phyloP scores from a whole-genome alignment of 2,329 filamentous ascomycete species.

The Myriangium duriaei region DNA sequence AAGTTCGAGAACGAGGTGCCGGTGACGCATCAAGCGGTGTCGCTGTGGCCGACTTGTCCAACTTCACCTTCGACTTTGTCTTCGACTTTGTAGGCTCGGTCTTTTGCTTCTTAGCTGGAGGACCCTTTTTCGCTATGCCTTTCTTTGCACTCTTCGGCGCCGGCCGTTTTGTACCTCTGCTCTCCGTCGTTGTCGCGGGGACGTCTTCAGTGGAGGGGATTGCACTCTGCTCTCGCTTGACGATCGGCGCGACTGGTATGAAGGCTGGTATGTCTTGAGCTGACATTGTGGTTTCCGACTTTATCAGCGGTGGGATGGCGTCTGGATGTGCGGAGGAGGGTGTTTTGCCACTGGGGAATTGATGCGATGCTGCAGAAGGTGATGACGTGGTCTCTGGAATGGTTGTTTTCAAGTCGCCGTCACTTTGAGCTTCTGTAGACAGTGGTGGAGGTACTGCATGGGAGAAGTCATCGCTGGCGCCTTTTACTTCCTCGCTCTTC shows the following conservation, averaged over 20 bases:
- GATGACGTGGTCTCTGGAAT: no score
- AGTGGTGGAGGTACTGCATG: no score
- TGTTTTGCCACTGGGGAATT: no score
- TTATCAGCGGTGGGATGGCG: slow-evolving; percentile 9
- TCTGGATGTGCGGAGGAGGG: neutral
- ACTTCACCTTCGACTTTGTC: slow-evolving; percentile 20
- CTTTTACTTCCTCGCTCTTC: no score
- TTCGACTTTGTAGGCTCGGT: slow-evolving; percentile 18
- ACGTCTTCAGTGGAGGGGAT: slow-evolving; percentile 27
- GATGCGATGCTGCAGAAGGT: no score
- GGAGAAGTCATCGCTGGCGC: no score
- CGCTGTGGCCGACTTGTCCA: slow-evolving; percentile 27
- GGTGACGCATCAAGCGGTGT: slow-evolving; percentile 33
- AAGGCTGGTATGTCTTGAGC: slow-evolving; percentile 14
- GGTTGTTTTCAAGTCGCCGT: no score
- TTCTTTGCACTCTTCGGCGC: slow-evolving; percentile 32
- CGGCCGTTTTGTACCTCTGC: slow-evolving; percentile 31
- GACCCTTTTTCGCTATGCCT: slow-evolving; percentile 34
- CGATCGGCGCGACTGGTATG: slow-evolving; percentile 32
- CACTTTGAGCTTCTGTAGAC: no score
- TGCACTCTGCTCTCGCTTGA: slow-evolving; percentile 26
- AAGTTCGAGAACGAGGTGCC: slow-evolving; percentile 23
- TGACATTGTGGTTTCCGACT: slow-evolving; percentile 17
- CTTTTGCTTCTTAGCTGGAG: slow-evolving; percentile 31
- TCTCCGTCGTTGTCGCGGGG: slow-evolving; percentile 16